phyloP scores from a whole-genome alignment of 2,329 filamentous ascomycete species.

The Fusarium sp. region DNA sequence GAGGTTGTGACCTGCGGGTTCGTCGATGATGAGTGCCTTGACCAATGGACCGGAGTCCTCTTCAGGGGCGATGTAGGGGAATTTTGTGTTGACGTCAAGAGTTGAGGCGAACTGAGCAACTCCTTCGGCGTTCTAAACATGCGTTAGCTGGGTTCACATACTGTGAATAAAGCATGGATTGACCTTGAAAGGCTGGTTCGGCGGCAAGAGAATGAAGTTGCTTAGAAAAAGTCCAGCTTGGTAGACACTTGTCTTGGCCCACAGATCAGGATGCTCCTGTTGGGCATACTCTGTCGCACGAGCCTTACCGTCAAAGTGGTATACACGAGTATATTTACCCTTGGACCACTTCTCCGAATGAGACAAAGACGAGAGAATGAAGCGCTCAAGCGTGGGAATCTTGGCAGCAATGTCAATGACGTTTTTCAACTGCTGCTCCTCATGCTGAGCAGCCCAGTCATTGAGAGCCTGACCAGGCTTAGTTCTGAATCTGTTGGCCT shows the following conservation, averaged over 20 bases:
- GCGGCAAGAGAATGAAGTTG: constrained; percentile 7
- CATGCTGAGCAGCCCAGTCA: constrained; percentile 44
- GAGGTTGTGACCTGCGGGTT: constrained; percentile 36
- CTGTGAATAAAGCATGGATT: rapidly evolving
- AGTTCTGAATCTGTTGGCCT: constrained; percentile 14
- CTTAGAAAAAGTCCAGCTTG: constrained; percentile 35
- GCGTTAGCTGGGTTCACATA: neutral
- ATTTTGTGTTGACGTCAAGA: constrained; percentile 26
- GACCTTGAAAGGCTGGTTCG: constrained; percentile 26
- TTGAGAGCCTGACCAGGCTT: constrained; percentile 30
- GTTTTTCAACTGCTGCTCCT: constrained; percentile 52
- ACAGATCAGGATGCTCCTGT: constrained; percentile 29
- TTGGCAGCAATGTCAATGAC: constrained; percentile 52
- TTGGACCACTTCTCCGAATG: constrained; percentile 52
- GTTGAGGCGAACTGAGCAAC: constrained; percentile 32
- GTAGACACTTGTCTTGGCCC: constrained; percentile 39
- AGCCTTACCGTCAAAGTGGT: constrained; percentile 58
- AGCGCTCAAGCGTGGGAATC: constrained; percentile 49
- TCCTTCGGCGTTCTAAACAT: constrained; percentile 28
- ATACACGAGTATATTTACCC: constrained; percentile 55
- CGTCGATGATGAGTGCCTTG: constrained; percentile 35
- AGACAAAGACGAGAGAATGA: constrained; percentile 54
- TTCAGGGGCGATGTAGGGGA: constrained; percentile 42
- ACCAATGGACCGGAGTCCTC: constrained; percentile 43
- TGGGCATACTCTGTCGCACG: constrained; percentile 46